phyloP scores from a whole-genome alignment of 306 rosid species.

The Carpinus viminea region DNA sequence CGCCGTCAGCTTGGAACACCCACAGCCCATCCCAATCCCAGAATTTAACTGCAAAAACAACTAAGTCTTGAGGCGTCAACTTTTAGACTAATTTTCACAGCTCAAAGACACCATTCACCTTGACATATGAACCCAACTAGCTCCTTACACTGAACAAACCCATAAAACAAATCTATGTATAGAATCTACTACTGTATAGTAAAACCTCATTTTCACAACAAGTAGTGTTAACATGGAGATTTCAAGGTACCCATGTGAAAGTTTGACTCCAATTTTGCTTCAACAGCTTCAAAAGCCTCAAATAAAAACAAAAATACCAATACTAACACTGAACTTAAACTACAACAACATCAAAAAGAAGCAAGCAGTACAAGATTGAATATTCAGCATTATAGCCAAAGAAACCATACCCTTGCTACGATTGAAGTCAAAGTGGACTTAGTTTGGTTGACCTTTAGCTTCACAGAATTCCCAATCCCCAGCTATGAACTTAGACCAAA shows the following conservation, averaged over 20 bases:
- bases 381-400: constrained; percentile 39
- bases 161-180: constrained; percentile 8
- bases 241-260: neutral
- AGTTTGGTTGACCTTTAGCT: constrained; percentile 22
- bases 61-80: constrained; percentile 29
- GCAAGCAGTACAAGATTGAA: constrained; percentile 30
- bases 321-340: constrained; percentile 10
- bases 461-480: constrained; percentile 38
- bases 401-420: constrained; percentile 40
- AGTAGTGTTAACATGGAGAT: neutral
- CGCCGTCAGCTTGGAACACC: constrained; percentile 53
- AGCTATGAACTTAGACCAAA: constrained; percentile 31
- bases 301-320: constrained; percentile 1
- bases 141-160: constrained; percentile 29
- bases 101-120: constrained; percentile 32
- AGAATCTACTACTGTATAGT: neutral
- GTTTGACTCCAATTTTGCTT: neutral
- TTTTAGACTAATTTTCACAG: constrained; percentile 17
- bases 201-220: constrained; percentile 18
- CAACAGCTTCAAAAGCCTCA: constrained; percentile 11
- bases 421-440: constrained; percentile 57
- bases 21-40: constrained; percentile 80
- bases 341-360: neutral
- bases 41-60: constrained; percentile 24
- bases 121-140: constrained; percentile 21